A percentile compares a stretch with the other conserved stretches of the same genome.
phyloP scores from a whole-genome alignment of 495 filamentous ascomycete species.

The Aspergillus carlsbadensis region DNA sequence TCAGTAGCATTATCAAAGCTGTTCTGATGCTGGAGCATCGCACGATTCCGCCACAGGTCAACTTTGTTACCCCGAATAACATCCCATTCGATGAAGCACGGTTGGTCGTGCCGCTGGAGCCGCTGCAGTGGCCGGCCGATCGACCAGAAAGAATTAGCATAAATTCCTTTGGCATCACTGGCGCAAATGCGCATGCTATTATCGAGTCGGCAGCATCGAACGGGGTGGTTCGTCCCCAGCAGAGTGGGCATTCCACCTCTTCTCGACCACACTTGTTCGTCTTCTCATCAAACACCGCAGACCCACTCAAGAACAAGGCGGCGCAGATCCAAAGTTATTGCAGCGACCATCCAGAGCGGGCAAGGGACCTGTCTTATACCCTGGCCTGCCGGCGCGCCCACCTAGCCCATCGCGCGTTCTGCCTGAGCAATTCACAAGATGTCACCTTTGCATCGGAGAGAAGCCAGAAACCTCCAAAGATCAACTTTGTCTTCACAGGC shows the following conservation, averaged over 20 bases:
- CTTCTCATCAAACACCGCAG: background rate
- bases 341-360: background rate
- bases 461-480: background rate
- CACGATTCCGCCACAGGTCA: conserved; percentile 48
- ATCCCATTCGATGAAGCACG: background rate
- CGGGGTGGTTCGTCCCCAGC: background rate
- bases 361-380: background rate
- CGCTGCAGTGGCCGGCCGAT: background rate
- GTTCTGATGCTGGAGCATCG: conserved; percentile 49
- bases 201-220: conserved; percentile 24
- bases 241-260: background rate
- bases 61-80: conserved; percentile 3
- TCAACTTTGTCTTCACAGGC: conserved; percentile 19
- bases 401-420: background rate
- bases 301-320: background rate
- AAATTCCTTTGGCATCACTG: background rate
- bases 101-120: background rate
- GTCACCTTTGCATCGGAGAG: background rate
- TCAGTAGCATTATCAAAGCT: conserved; percentile 58
- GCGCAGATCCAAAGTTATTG: background rate
- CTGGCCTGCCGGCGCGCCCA: background rate
- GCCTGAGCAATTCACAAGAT: background rate
- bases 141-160: conserved; percentile 8
- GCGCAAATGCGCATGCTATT: conserved; percentile 17
- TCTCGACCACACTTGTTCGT: background rate